phyloP scores from a whole-genome alignment of 1,284 basidiomycete genomes.

The Nidula niveotomentosa region DNA sequence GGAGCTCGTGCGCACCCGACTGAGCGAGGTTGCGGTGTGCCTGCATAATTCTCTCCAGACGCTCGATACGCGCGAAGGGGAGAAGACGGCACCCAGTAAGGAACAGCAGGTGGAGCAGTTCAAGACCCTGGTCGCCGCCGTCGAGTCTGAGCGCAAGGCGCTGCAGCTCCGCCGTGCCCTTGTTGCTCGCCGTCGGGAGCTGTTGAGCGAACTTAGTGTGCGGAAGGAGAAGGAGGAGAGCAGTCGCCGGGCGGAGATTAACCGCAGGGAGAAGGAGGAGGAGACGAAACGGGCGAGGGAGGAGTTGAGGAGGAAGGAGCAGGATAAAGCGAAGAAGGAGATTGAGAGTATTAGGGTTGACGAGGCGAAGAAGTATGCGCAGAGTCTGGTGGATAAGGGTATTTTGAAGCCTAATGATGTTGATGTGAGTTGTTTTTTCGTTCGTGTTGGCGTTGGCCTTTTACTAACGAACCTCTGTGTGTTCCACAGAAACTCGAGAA shows the following conservation, averaged over 20 bases:
- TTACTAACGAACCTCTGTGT: not conserved
- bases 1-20: constrained; percentile 73
- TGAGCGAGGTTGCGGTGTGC: constrained; percentile 73
- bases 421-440: constrained; percentile 48
- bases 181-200: constrained; percentile 85
- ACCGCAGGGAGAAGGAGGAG: constrained; percentile 73
- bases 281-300: constrained; percentile 68
- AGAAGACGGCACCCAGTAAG: constrained; percentile 43
- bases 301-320: constrained; percentile 71
- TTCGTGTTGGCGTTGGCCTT: not conserved
- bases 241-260: constrained; percentile 74
- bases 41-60: constrained; percentile 70
- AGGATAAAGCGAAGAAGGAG: constrained; percentile 80
- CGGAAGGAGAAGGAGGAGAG: constrained; percentile 93
- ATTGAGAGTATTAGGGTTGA: constrained; percentile 82
- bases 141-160: constrained; percentile 75
- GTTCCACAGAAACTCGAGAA: constrained; percentile 73
- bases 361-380: constrained; percentile 90
- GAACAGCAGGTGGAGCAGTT: constrained; percentile 58
- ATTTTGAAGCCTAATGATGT: constrained; percentile 82
- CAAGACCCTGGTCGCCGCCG: constrained; percentile 53
- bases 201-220: constrained; percentile 83
- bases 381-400: constrained; percentile 83
- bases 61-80: constrained; percentile 42
- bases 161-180: constrained; percentile 78